phyloP scores from a whole-genome alignment of 1,284 basidiomycete species.

The Ustilago esculenta region DNA sequence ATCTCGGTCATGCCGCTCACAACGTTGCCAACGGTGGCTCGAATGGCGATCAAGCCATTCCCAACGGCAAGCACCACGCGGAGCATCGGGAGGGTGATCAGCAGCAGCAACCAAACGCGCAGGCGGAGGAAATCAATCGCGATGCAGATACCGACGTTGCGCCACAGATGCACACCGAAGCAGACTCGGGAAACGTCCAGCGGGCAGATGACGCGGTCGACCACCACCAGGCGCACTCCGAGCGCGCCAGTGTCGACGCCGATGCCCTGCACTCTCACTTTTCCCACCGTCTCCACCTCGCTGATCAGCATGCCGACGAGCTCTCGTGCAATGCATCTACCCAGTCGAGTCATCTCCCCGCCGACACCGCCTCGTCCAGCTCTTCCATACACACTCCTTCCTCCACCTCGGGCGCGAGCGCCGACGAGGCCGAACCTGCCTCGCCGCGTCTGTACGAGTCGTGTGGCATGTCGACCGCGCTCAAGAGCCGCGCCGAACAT shows the following conservation, averaged over 20 bases:
- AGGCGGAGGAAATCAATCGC: background rate
- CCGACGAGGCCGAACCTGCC: conserved; percentile 43
- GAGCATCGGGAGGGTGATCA: conserved; percentile 1
- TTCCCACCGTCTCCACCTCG: background rate
- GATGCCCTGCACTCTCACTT: conserved; percentile 27
- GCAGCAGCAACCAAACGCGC: conserved; percentile 1
- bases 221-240: conserved; percentile 2
- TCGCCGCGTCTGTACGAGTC: conserved; percentile 35
- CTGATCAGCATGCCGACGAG: conserved; percentile 8
- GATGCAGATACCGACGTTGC: background rate
- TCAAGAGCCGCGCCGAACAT: conserved; percentile 30
- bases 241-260: conserved; percentile 31
- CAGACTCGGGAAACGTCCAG: conserved; percentile 49
- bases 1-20: conserved; percentile 9
- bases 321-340: conserved; percentile 46
- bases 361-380: conserved; percentile 36
- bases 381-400: conserved; percentile 47
- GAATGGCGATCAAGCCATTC: conserved; percentile 3
- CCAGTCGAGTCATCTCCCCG: conserved; percentile 39
- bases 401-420: conserved; percentile 42
- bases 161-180: background rate
- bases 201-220: conserved; percentile 50
- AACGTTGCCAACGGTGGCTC: too few species aligned
- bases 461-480: conserved; percentile 31
- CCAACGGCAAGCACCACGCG: conserved; percentile 11